Base-by-base conservation (phyloP, 305 asterid genomes). In the Fraxinus velutina region DNA sequence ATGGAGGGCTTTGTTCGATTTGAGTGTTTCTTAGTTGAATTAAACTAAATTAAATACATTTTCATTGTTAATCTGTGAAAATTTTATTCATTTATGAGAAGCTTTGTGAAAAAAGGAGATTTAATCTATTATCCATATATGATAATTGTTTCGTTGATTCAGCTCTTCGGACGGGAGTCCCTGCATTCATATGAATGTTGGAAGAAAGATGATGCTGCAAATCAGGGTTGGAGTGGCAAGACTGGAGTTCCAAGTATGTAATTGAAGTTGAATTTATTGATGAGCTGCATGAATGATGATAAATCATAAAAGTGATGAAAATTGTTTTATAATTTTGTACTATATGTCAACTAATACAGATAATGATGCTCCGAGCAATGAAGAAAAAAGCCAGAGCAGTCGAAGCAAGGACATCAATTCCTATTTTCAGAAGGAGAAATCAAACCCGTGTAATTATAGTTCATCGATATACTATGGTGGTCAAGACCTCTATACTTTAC, bases 391-490 rank as follows among this genome's bases (percentile, higher is more conserved):
- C 81, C 82, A 82, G 80, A 78, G 83, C 78, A 13, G 80, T 22
- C 78, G 80, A 9, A 73, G 83, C 84, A 89, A 88, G 87, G 88
- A 81, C 22, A 6, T 8, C 3, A 78, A 19, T 32, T 81, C 92
- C 2, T 88, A 85, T 86, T 88, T 86, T 86, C 87, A 84, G 75
- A 93, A 90, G n/a, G 87, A 90, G 77, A 89, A 87, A 55, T 75
- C 77, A 9, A 91, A 84, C 78, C 98, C 98, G 0, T 93, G 87
- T 78, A 92, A 88, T 79, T 90, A 91, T 84, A 90, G 92, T 88
- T 94, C 98, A 17, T 94, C 98, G 0, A 90, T 94, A 73, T 93
- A 92, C 91, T 94, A 94, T 27, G 98, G 98, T 12, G 98, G 95
- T 37, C 98, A 90, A 83, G 98, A 93, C 71, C 84, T 92, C 64